These are phyloP conservation scores for Aristolochia contorta DNA, from an alignment of 164 flowering plant species.

Conservation along the genomic window DNA sequence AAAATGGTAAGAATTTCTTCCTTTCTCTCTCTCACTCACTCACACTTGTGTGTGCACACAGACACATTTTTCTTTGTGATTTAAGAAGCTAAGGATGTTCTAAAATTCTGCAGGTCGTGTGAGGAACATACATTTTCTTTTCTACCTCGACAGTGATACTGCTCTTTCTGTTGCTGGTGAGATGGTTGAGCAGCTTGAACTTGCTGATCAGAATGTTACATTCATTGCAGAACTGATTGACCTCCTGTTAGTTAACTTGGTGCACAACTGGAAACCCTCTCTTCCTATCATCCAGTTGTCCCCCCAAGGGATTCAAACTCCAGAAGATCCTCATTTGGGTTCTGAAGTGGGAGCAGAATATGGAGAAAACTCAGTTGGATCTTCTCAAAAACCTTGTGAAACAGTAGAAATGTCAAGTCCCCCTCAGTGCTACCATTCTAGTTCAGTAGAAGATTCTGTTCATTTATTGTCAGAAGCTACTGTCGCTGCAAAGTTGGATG, in stretches of 20 bases:
- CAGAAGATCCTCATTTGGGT: background rate
- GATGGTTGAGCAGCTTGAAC: slow-evolving; percentile 81
- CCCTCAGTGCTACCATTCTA: slow-evolving; percentile 10
- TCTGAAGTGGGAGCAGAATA: slow-evolving; percentile 7
- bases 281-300: slow-evolving; percentile 21
- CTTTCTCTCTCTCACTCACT: background rate
- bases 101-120: slow-evolving; percentile 42
- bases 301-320: slow-evolving; percentile 14
- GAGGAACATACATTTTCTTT: slow-evolving; percentile 55
- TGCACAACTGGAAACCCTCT: slow-evolving; percentile 55
- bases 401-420: slow-evolving; percentile 10
- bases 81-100: background rate
- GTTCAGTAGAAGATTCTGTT: slow-evolving; percentile 11
- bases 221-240: slow-evolving; percentile 79
- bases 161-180: slow-evolving; percentile 67
- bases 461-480: slow-evolving; percentile 12
- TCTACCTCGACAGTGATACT: slow-evolving; percentile 66
- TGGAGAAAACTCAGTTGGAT: slow-evolving; percentile 11
- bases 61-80: background rate
- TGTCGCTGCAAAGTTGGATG: slow-evolving; percentile 11
- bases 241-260: slow-evolving; percentile 37
- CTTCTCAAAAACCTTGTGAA: slow-evolving; percentile 15
- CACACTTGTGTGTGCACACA: background rate
- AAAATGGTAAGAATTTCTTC: slow-evolving; percentile 28
- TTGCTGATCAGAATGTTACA: slow-evolving; percentile 54